Evolutionary conservation across 495 filamentous ascomycete species (phyloP), one percentile per base, ranked within the genome.

Genomic region (Neurospora africana): DNA sequence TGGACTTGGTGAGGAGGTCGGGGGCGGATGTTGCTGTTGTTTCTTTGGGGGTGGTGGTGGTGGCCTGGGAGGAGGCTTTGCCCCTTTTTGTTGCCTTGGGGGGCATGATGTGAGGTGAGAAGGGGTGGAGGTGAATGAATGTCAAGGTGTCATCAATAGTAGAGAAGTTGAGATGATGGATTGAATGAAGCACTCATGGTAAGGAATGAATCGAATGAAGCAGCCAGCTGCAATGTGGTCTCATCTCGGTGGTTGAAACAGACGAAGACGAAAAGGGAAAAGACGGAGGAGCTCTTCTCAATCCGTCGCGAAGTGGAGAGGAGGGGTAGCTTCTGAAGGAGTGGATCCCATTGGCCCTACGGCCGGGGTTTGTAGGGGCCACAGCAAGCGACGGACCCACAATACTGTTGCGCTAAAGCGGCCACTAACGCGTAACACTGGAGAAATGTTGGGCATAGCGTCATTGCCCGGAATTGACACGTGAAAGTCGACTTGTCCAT

Each of bases 171-270:
- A 23, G 23, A 13, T 58, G 5, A 58, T 58, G 38, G 13, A 5
- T 15, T 15, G 38, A 39, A 39, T 15, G 47, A 30, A 30, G 21
- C 23, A 17, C 5, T 17, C 23, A 61, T 61, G 10, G 3, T n/a
- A n/a, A n/a, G n/a, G n/a, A n/a, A n/a, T n/a, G n/a, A n/a, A n/a
- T n/a, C n/a, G n/a, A n/a, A n/a, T n/a, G 13, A 61, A 61, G 13
- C 47, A 61, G 23, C 47, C 47, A 61, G 47, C 23, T 61, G 47
- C 71, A 74, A 76, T 65, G 68, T 76, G 75, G 73, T 74, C 75
- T 61, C 47, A 30, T 61, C 44, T 53, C 3, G 47, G 21, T 61
- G 47, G 47, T 61, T 30, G 47, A 36, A 35, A 19, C 10, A 33
- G n/a, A 68, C 17, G n/a, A 68, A 35, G 68, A 17, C 68, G 8